A percentile compares a stretch with the other conserved stretches of the same genome.
These are phyloP conservation scores for Cenchrus americanus DNA, from an alignment of 176 grass and related monocot genomes.

Conservation along the genomic window DNA sequence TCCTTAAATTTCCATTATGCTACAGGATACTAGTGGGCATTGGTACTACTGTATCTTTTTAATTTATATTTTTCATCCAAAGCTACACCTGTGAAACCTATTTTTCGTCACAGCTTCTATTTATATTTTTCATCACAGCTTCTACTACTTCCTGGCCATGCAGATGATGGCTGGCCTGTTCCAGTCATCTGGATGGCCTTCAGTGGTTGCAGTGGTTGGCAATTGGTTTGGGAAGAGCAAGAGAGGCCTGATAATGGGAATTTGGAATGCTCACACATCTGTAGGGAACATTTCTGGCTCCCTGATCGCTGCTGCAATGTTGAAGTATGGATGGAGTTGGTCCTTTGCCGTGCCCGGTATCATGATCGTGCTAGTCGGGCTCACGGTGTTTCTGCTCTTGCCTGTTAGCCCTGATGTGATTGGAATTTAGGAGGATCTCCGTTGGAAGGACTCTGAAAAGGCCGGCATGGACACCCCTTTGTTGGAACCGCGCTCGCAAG, in stretches of 20 bases:
- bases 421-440: conserved; percentile 52
- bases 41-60: no score
- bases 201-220: conserved; percentile 75
- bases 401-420: conserved; percentile 64
- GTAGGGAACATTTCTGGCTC: conserved; percentile 80
- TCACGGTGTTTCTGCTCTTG: conserved; percentile 67
- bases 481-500: conserved; percentile 39
- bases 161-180: conserved; percentile 83
- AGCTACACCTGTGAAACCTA: no score
- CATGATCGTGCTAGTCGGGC: conserved; percentile 59
- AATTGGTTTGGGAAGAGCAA: conserved; percentile 93
- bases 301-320: conserved; percentile 65
- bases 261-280: conserved; percentile 84
- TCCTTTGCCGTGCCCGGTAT: conserved; percentile 65
- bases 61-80: no score
- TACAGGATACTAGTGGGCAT: no score
- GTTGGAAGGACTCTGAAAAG: conserved; percentile 52
- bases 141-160: conserved; percentile 71
- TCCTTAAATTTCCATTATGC: no score
- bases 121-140: no score
- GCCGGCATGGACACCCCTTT: conserved; percentile 48
- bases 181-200: conserved; percentile 79
- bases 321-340: conserved; percentile 77
- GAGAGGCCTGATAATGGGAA: conserved; percentile 82
- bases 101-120: no score